Evolutionary conservation across 2,329 filamentous ascomycete genomes (phyloP), one percentile per base, ranked within the genome.

Genomic region (Chaetomiaceae sp.): DNA sequence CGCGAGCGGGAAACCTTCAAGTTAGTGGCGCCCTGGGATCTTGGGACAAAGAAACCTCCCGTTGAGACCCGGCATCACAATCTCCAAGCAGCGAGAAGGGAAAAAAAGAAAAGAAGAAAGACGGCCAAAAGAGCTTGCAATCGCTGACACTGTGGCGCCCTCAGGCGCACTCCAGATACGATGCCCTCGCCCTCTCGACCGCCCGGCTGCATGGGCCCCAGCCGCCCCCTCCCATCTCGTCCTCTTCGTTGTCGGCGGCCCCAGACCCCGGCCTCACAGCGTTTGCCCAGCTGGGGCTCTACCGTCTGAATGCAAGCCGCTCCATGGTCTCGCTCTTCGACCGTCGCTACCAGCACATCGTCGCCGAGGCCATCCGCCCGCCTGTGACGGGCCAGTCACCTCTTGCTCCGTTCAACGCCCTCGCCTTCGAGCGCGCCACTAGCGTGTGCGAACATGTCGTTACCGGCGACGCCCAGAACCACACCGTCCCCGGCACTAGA

Each of bases 281-380:
- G 5, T 70, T 78, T 45, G 75, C 76, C 17, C 74, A 79, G 58
- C 67, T 79, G 4, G 75, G 68, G 1, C 66, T 70, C 5, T 62
- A 71, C 46, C 68, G 71, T 13, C 63, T 78, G 4, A 65, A 69
- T n/a, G 67, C 66, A 4, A 61, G 66, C 17, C 69, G 75, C 25
- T 65, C 68, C 14, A 57, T 78, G 19, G 68, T 81, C 42, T 79
- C 76, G 1, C 63, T 81, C 16, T 78, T 81, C 53, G 76, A 78
- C 55, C 63, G 62, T 4, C 65, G 66, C 4, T 59, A 68, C 40
- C 75, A 81, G 53, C 70, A 77, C 54, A 63, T 80, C 17, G 63
- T 80, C 14, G 75, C 76, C 47, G 77, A 80, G 54, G 73, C 75
- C 5, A 75, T 75, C 1, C 66, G 66, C 1, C 65, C 64, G 25